Conservation (phyloP, 2,329 filamentous ascomycete species). For the Pseudocercospora fuligena region DNA sequence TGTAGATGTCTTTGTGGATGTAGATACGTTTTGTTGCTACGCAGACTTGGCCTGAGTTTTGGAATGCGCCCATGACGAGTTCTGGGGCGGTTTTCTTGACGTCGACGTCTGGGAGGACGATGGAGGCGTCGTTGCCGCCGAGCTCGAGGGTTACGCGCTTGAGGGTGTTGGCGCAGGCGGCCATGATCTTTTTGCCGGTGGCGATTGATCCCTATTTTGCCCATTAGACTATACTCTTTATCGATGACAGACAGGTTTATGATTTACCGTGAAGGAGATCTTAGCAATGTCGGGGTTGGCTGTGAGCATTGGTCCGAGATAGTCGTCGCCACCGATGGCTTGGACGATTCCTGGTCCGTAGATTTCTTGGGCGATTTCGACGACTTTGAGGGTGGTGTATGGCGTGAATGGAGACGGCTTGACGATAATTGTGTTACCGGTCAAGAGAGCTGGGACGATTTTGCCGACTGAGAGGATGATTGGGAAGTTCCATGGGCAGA, state of each 20-base stretch:
- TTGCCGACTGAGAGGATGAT: constrained; percentile 60
- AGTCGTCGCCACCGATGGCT: constrained; percentile 63
- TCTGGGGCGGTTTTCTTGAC: constrained; percentile 55
- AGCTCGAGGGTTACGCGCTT: constrained; percentile 67
- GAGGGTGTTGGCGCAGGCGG: constrained; percentile 59
- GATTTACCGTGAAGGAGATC: constrained; percentile 67
- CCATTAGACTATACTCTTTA: too few relatives aligned
- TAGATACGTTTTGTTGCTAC: constrained; percentile 61
- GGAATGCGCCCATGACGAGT: constrained; percentile 58
- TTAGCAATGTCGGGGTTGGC: constrained; percentile 65
- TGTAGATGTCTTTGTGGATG: constrained; percentile 61
- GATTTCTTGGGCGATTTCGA: constrained; percentile 61
- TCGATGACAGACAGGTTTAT: too few relatives aligned
- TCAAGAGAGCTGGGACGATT: constrained; percentile 61
- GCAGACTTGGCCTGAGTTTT: constrained; percentile 64
- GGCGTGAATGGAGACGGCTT: constrained; percentile 59
- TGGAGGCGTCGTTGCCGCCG: constrained; percentile 66
- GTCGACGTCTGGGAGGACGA: constrained; percentile 63
- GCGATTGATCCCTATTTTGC: constrained; percentile 64
- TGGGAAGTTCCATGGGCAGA: constrained; percentile 59
- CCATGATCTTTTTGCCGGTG: constrained; percentile 66
- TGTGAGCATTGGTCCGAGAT: constrained; percentile 64
- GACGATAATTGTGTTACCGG: constrained; percentile 48
- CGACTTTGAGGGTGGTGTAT: constrained; percentile 64
- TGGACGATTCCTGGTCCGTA: constrained; percentile 69